phyloP scores from a whole-genome alignment of 306 rosid genomes.

The Vigna hirtella region DNA sequence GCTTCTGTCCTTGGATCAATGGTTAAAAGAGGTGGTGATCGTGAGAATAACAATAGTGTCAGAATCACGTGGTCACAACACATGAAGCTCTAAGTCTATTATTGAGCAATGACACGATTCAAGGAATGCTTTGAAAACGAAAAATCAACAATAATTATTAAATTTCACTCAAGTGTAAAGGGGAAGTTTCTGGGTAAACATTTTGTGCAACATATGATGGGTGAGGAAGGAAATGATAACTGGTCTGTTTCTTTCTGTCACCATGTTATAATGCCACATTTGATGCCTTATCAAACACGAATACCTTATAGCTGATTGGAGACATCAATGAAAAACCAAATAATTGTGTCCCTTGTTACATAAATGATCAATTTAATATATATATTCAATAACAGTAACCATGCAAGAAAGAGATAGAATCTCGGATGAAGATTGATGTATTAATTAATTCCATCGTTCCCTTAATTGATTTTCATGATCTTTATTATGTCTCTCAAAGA shows the following conservation, averaged over 20 bases:
- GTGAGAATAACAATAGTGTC: conserved; percentile 33
- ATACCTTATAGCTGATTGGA: conserved; percentile 24
- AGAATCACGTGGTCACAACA: conserved; percentile 44
- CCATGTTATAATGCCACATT: not conserved
- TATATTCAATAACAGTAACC: conserved; percentile 30
- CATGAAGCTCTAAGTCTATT: conserved; percentile 17
- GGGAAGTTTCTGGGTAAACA: conserved; percentile 20
- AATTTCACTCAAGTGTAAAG: conserved; percentile 32
- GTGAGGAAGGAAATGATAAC: conserved; percentile 6
- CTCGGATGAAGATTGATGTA: conserved; percentile 42
- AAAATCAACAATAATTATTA: conserved; percentile 11
- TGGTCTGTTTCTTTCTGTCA: conserved; percentile 13
- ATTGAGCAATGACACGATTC: conserved; percentile 35
- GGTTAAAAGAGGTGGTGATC: conserved; percentile 17
- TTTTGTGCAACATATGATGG: conserved; percentile 17
- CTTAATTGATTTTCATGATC: conserved; percentile 24
- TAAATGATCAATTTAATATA: conserved; percentile 14
- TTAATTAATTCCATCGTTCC: conserved; percentile 33
- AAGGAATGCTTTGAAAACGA: conserved; percentile 12
- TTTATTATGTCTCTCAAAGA: conserved; percentile 36
- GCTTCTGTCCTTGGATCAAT: not conserved
- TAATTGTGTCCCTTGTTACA: conserved; percentile 37
- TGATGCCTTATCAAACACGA: conserved; percentile 25
- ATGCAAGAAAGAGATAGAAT: conserved; percentile 32
- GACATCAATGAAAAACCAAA: conserved; percentile 35